A percentile compares a stretch with the other conserved stretches of the same genome.
phyloP scores from a whole-genome alignment of 73 alveolate species.

The Uronychia setigera region DNA sequence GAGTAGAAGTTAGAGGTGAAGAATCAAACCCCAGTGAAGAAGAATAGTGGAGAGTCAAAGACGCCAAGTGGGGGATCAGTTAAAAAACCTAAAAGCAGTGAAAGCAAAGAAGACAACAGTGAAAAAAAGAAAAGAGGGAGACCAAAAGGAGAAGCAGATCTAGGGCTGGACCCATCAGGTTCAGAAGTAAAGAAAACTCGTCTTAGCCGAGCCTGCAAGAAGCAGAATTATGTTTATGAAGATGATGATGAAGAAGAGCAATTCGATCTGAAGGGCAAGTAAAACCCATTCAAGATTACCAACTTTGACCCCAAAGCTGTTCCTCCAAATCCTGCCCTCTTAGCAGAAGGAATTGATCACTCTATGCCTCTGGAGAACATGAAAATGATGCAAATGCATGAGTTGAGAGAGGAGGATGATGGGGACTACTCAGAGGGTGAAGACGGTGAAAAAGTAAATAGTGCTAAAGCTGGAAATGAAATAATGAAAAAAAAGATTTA shows the following conservation, averaged over 20 bases:
- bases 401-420: too few relatives aligned
- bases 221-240: constrained; percentile 8
- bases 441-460: neutral
- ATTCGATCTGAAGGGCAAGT: constrained; percentile 6
- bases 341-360: too few relatives aligned
- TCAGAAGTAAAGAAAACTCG: neutral
- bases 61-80: neutral
- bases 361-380: too few relatives aligned
- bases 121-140: constrained; percentile 12
- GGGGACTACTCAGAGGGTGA: constrained; percentile 32
- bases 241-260: constrained; percentile 45
- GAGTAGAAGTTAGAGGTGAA: neutral
- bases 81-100: too few relatives aligned
- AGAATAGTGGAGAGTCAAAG: neutral
- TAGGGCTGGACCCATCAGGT: neutral
- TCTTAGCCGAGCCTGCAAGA: neutral
- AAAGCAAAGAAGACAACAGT: neutral
- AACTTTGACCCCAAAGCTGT: too few relatives aligned
- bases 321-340: too few relatives aligned
- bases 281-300: neutral
- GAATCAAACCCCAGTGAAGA: neutral
- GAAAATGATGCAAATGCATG: too few relatives aligned
- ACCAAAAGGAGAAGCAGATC: neutral
- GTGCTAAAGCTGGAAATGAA: neutral
- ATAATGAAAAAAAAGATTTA: neutral